Base-by-base conservation (phyloP, 2,329 filamentous ascomycete species). In the Madurella mycetomatis region DNA sequence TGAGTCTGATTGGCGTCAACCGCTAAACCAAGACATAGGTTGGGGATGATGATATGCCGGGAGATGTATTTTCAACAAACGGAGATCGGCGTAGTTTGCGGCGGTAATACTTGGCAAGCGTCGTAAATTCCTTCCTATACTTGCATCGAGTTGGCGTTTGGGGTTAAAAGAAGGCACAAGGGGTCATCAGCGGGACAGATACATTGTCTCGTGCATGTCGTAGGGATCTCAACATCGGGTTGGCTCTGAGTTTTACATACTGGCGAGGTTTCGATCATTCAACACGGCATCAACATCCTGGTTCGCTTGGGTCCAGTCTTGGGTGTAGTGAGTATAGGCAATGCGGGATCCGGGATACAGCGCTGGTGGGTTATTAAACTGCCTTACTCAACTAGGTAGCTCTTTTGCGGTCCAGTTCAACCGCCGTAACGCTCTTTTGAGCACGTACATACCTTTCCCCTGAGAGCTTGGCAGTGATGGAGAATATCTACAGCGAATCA, bases 1-100 rank as follows among this genome's bases (percentile, higher is more conserved):
- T 99, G 67, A 96, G 86, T 64, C 79, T 99, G 37, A 76, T 86
- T 34, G 81, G 81, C 40, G 71, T 91, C 53, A 84, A 89, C 70
- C 63, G 57, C 45, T 58, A 41, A 53, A 30, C 1, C 0, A 39
- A 32, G 13, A 15, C 40, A 13, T 30, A 19, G 30, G 32, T 39
- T 41, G 41, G 46, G 37, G 17, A 12, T 30, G 5, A 40, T 30
- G 47, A 31, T 7, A 32, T 39, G 12, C 37, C 16, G 30, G 42
- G 41, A 16, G 31, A 8, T 12, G 8, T 51, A 39, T 54, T 60
- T 58, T 47, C 55, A 58, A 60, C 55, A 60, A 58, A 53, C 40
- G n/a, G 44, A 19, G 32, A 50, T 34, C 13, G 16, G 32, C 40
- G 9, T 51, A 49, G 43, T 40, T 9, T n/a, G 37, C 53, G 50